phyloP scores from a whole-genome alignment of 164 flowering plant species.

The Piper longum region DNA sequence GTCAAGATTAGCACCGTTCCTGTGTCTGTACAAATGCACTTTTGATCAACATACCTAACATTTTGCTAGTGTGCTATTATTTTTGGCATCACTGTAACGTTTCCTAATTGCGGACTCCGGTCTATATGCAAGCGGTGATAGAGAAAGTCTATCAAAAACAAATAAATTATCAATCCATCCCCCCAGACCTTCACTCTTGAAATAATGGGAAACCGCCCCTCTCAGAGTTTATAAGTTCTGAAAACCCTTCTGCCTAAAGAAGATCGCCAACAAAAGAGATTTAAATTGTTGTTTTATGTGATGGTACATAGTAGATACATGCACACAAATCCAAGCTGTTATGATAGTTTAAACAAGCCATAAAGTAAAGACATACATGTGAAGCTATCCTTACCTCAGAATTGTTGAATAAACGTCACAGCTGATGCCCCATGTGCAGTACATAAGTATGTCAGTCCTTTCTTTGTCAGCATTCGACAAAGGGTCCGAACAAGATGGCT shows the following conservation, averaged over 20 bases:
- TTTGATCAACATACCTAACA: conserved; percentile 57
- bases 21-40: conserved; percentile 52
- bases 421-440: conserved; percentile 94
- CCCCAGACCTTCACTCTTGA: conserved; percentile 60
- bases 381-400: conserved; percentile 33
- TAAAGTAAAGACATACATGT: too few relatives aligned
- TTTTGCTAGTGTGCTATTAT: conserved; percentile 32
- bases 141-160: conserved; percentile 83
- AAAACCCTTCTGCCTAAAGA: conserved; percentile 61
- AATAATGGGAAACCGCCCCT: conserved; percentile 85
- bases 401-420: conserved; percentile 90
- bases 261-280: not conserved
- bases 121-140: conserved; percentile 66
- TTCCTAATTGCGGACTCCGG: conserved; percentile 19
- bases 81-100: conserved; percentile 8
- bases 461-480: conserved; percentile 57
- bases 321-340: not conserved
- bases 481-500: conserved; percentile 49
- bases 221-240: conserved; percentile 67
- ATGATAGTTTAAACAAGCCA: too few relatives aligned
- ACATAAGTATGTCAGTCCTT: conserved; percentile 74
- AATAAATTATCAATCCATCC: conserved; percentile 85
- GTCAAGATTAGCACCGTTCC: conserved; percentile 88
- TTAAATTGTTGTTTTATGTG: not conserved
- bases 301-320: not conserved